These are phyloP conservation scores for Neofusicoccum kwambonambiense DNA, from an alignment of 2,329 filamentous ascomycete genomes.

Conservation along the genomic window DNA sequence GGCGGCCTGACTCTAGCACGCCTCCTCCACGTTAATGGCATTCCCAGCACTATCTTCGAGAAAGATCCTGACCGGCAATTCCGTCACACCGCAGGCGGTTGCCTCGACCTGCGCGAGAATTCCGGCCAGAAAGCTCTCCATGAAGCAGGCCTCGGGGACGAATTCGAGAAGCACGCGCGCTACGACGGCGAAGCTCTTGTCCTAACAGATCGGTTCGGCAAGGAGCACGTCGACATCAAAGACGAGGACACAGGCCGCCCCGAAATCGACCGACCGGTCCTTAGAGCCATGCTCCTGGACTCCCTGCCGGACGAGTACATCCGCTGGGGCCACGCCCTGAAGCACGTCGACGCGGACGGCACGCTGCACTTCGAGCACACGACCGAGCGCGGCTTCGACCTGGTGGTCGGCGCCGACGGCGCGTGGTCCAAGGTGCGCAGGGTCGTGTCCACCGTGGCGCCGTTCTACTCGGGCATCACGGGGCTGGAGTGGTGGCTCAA, in stretches of 20 bases:
- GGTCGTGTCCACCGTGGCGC: slow-evolving; percentile 36
- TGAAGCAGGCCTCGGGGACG: slow-evolving; percentile 50
- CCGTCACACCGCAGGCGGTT: slow-evolving; percentile 52
- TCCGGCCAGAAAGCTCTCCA: slow-evolving; percentile 54
- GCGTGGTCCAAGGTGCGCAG: slow-evolving; percentile 43
- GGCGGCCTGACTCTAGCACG: slow-evolving; percentile 53
- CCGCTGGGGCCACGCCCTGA: slow-evolving; percentile 41
- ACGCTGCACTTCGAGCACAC: slow-evolving; percentile 7
- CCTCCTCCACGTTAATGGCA: slow-evolving; percentile 49
- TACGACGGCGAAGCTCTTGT: slow-evolving; percentile 54
- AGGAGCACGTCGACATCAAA: slow-evolving; percentile 27
- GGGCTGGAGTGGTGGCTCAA: slow-evolving; percentile 45
- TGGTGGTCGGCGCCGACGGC: slow-evolving; percentile 52
- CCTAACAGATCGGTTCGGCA: slow-evolving; percentile 42
- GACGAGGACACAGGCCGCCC: slow-evolving; percentile 39
- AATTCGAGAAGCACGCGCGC: slow-evolving; percentile 52
- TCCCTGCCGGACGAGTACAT: slow-evolving; percentile 48
- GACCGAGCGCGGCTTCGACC: slow-evolving; percentile 37
- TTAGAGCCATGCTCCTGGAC: slow-evolving; percentile 47
- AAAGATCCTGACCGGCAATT: slow-evolving; percentile 40
- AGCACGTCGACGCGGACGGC: slow-evolving; percentile 1
- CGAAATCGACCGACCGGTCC: slow-evolving; percentile 53
- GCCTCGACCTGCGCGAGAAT: slow-evolving; percentile 54
- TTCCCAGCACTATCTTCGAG: slow-evolving; percentile 51
- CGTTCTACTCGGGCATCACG: slow-evolving; percentile 49